These are phyloP conservation scores for Mycena olivaceomarginata DNA, from an alignment of 768 basidiomycete genomes.

Conservation along the genomic window DNA sequence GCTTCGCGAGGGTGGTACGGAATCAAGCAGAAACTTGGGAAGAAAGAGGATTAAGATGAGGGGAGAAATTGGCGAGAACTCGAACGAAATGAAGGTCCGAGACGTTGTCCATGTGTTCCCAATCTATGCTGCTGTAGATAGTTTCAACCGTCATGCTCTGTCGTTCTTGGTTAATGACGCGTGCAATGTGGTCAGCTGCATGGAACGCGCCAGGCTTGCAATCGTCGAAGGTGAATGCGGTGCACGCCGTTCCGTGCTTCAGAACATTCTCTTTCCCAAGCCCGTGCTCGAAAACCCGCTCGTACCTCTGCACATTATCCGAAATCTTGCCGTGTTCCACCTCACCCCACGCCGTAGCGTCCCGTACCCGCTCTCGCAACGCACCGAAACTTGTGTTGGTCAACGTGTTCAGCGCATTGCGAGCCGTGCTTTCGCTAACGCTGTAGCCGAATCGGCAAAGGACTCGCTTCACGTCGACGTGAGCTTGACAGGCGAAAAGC, in stretches of 20 bases:
- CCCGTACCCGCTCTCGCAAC: neutral
- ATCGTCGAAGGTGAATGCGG: neutral
- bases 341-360: neutral
- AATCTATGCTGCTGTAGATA: slow-evolving; percentile 9
- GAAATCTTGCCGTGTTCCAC: neutral
- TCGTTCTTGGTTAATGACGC: neutral
- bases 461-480: neutral
- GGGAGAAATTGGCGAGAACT: neutral
- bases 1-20: neutral
- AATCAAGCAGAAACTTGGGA: neutral
- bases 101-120: neutral
- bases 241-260: slow-evolving; percentile 9
- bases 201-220: slow-evolving; percentile 10
- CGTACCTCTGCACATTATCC: neutral
- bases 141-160: neutral
- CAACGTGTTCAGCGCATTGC: too few species aligned
- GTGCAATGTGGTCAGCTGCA: slow-evolving; percentile 6
- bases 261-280: slow-evolving; percentile 4
- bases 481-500: neutral
- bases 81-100: neutral
- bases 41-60: neutral
- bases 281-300: slow-evolving; percentile 9
- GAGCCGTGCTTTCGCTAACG: slow-evolving; percentile 12
- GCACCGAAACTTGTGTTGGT: neutral
- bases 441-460: slow-evolving; percentile 1